These are phyloP conservation scores for Scutellaria galericulata DNA, from an alignment of 257 asterid species.

Conservation along the genomic window DNA sequence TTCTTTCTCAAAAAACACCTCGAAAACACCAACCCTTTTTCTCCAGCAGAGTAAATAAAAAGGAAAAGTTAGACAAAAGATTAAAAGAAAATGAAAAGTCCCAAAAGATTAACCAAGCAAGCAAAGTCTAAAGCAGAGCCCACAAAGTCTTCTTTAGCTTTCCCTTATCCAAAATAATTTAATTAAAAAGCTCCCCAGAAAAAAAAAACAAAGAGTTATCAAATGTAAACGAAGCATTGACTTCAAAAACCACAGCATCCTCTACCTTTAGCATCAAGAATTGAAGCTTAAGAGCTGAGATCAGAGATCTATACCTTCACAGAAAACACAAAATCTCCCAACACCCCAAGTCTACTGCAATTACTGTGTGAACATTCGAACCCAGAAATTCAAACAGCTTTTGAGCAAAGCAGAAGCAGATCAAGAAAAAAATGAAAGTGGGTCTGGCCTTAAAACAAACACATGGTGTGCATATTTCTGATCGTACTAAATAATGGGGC, in stretches of 20 bases:
- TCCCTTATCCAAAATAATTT: background rate
- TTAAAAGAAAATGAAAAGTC: background rate
- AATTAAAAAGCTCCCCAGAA: background rate
- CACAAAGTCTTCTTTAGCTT: conserved; percentile 4
- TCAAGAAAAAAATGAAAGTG: conserved; percentile 37
- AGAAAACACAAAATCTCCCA: conserved; percentile 12
- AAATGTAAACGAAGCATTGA: conserved; percentile 37
- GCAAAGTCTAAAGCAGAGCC: conserved; percentile 30
- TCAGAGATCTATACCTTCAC: conserved; percentile 43
- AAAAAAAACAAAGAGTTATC: conserved; percentile 13
- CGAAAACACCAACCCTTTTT: conserved; percentile 24
- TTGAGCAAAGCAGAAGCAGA: conserved; percentile 40
- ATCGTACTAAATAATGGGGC: conserved; percentile 29
- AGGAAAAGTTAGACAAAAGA: conserved; percentile 8
- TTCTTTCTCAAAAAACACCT: conserved; percentile 15
- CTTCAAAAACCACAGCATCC: conserved; percentile 28
- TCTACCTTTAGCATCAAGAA: conserved; percentile 28
- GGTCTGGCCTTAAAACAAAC: conserved; percentile 29
- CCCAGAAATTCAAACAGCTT: conserved; percentile 31
- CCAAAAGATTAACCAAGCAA: conserved; percentile 32
- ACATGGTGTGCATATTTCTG: conserved; percentile 16
- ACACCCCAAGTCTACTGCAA: conserved; percentile 18
- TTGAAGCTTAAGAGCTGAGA: conserved; percentile 29
- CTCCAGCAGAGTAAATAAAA: conserved; percentile 6
- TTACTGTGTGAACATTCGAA: conserved; percentile 24